phyloP scores from a whole-genome alignment of 2,329 filamentous ascomycete genomes.

The Lachnellula occidentalis region DNA sequence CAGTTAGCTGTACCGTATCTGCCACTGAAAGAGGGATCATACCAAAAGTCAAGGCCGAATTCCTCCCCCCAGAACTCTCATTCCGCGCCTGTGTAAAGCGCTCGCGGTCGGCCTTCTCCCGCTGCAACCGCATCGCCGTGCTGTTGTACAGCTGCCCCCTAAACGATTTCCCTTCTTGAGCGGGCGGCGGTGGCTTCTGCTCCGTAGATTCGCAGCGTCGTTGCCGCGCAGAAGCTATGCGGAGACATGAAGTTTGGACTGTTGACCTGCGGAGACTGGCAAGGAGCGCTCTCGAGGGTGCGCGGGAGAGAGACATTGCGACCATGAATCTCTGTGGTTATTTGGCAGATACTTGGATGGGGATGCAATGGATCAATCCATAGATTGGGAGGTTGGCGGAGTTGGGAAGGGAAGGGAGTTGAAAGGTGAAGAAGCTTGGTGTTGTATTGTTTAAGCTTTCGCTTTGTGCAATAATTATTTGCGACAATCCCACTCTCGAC shows the following conservation, averaged over 20 bases:
- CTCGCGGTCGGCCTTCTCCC: slow-evolving; percentile 50
- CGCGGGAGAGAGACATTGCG: slow-evolving; percentile 22
- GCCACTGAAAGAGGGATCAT: slow-evolving; percentile 19
- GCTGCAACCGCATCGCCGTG: slow-evolving; percentile 47
- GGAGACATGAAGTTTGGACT: slow-evolving; percentile 16
- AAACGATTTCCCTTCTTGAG: slow-evolving; percentile 37
- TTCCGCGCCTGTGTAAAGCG: slow-evolving; percentile 41
- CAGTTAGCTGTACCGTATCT: not conserved
- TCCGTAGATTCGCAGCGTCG: slow-evolving; percentile 26
- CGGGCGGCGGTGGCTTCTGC: slow-evolving; percentile 12
- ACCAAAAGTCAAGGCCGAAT: slow-evolving; percentile 52
- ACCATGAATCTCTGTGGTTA: not conserved
- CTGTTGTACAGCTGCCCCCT: slow-evolving; percentile 56
- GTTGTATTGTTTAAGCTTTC: not conserved
- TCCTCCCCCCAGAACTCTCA: slow-evolving; percentile 36
- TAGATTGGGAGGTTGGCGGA: not conserved
- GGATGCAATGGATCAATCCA: not conserved
- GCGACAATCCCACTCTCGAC: not conserved
- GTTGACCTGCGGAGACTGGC: slow-evolving; percentile 13
- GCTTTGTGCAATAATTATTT: not conserved
- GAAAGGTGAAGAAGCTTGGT: not conserved
- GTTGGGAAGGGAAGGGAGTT: not conserved
- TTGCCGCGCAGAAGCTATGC: slow-evolving; percentile 11
- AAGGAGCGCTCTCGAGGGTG: slow-evolving; percentile 24
- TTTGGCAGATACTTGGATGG: not conserved